Base-by-base conservation (phyloP, 2,329 filamentous ascomycete species). In the Aspergillus caelatus region DNA sequence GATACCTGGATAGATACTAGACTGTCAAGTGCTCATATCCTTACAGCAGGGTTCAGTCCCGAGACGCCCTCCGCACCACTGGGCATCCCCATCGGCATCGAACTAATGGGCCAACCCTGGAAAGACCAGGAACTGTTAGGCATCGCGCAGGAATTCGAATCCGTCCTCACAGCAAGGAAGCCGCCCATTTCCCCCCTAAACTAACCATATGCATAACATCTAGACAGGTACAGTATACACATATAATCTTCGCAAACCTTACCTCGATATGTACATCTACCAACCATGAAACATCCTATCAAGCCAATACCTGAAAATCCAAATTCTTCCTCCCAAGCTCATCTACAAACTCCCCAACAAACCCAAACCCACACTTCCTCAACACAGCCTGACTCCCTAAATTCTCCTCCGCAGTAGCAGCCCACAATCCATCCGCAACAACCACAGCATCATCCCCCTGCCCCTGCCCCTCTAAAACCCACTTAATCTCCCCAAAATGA, bases 41-140 rank as follows among this genome's bases (percentile, higher is more conserved):
- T 30, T 36, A 59, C 10, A 74, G 72, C 68, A 79, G 64, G 83
- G 71, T 88, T 88, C 67, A 86, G 84, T 26, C 70, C 78, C 1
- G 68, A 79, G 0, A 83, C 76, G 1, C 70, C 74, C 0, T 80
- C 83, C 11, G 86, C 87, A 19, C 83, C 83, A 0, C 70, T 82
- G 36, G 88, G 88, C 2, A 81, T 90, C 6, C 88, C 88, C 0
- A 82, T 90, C 45, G 88, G 88, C 0, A 84, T 90, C 81, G 88
- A 90, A 76, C 84, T 90, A 26, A 70, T 90, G 62, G 87, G 88
- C 0, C 69, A 78, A 63, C 82, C 82, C 5, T 89, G 84, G 80
- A 80, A 74, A 2, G 88, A 90, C 68, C 78, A 77, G 45, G 81
- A 80, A 67, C 71, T 89, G 64, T 71, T 89, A 54, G 78, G 79